Conservation (phyloP, 208 protist genomes). For the Acanthamoeba royreba region DNA sequence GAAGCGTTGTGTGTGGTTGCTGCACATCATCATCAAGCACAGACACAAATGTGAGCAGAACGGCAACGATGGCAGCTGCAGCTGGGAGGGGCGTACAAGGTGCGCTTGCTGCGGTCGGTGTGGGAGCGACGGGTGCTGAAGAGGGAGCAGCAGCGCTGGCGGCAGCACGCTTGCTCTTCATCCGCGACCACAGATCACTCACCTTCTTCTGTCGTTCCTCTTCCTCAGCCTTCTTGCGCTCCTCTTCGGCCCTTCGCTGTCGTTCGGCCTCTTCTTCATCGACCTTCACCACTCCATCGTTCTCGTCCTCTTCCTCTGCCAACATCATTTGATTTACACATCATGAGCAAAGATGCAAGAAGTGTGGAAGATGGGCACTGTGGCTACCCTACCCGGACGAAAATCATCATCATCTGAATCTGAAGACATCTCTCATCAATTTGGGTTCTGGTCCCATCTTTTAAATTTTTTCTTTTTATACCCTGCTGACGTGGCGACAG, state of each 20-base stretch:
- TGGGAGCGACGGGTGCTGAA: background rate
- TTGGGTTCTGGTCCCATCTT: conserved; percentile 89
- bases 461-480: conserved; percentile 87
- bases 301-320: background rate
- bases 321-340: no score
- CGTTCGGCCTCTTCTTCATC: background rate
- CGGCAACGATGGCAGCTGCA: background rate
- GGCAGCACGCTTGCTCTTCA: background rate
- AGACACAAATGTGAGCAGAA: background rate
- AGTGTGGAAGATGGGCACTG: no score
- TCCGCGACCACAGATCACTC: conserved; percentile 7
- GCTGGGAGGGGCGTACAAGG: background rate
- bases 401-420: conserved; percentile 90
- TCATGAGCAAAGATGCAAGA: no score
- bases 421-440: conserved; percentile 94
- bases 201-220: conserved; percentile 27
- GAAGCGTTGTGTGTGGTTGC: background rate
- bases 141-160: background rate
- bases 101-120: background rate
- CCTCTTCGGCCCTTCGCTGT: background rate
- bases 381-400: conserved; percentile 49
- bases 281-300: background rate
- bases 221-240: background rate
- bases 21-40: no score
- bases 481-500: no score